Conservation (phyloP, 768 basidiomycete species). For the Mycena venus region DNA sequence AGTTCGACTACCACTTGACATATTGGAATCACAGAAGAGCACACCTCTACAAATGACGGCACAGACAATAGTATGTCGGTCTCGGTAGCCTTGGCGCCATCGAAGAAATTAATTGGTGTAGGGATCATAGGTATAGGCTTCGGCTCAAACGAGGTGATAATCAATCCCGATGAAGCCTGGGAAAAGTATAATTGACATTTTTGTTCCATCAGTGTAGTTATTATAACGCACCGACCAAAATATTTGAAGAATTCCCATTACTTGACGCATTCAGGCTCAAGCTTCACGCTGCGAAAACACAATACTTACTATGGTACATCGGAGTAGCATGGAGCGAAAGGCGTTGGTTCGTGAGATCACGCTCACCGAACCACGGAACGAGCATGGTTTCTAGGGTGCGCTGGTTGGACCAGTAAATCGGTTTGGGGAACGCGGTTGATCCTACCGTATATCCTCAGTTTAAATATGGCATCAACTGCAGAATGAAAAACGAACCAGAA, state of each 20-base stretch:
- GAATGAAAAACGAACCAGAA: conserved; percentile 39
- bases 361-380: conserved; percentile 38
- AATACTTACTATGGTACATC: conserved; percentile 41
- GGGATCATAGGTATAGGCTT: not conserved
- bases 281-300: too few species aligned
- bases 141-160: not conserved
- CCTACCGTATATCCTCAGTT: conserved; percentile 8
- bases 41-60: too few species aligned
- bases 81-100: too few species aligned
- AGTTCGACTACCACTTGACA: too few species aligned
- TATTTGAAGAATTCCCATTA: not conserved
- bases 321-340: conserved; percentile 45
- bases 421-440: conserved; percentile 45
- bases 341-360: conserved; percentile 37
- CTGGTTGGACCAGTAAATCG: conserved; percentile 33
- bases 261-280: not conserved
- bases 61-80: too few species aligned
- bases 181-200: not conserved
- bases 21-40: too few species aligned
- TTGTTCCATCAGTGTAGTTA: not conserved
- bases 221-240: not conserved
- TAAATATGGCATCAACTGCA: not conserved
- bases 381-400: conserved; percentile 25
- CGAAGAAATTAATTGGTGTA: not conserved
- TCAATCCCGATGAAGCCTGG: not conserved